Base-by-base conservation (phyloP, 257 asterid species). In the Cruciata laevipes region DNA sequence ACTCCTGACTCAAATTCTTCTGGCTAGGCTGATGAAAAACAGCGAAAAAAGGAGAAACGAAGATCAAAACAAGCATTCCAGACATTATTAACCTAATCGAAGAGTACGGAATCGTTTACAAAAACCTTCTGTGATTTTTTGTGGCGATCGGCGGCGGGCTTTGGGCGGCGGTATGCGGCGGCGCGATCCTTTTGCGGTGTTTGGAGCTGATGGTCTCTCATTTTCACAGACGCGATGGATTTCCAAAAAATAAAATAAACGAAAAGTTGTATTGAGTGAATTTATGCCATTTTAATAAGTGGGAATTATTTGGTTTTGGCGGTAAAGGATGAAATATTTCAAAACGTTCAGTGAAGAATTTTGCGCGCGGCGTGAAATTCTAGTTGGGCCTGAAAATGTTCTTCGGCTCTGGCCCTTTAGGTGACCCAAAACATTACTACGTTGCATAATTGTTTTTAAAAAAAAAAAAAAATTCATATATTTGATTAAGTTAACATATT, bases 81-180 rank as follows among this genome's bases (percentile, higher is more conserved):
- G 56, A 60, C 40, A 25, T 64, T 7, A 9, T 16, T 17, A 3
- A 47, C 7, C 55, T 17, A 17, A 47, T n/a, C 38, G 9, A 12
- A 7, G 73, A 21, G 14, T 1, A 65, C 5, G 17, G n/a, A 69
- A 67, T 69, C 11, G n/a, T n/a, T n/a, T n/a, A n/a, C n/a, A 7
- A 47, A n/a, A 47, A 86, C 90, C 83, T 82, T 86, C 30, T 65
- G 81, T 57, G 4, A 49, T 73, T 79, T 84, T 70, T 55, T 73
- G 31, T 31, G 60, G 69, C 71, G 78, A 69, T 79, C 86, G 17
- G 82, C 24, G 61, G 77, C 21, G 30, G 79, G 68, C 79, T 84
- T 88, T 27, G 73, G 55, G 20, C 74, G 77, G 67, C 87, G 89
- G 74, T 69, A 76, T 6, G 78, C 74, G 55, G 60, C 18, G 3